Percentiles rank a stretch among this genome's conserved stretches.
These are phyloP conservation scores for Cercospora janseana DNA, from an alignment of 2,329 filamentous ascomycete genomes.

Conservation along the genomic window DNA sequence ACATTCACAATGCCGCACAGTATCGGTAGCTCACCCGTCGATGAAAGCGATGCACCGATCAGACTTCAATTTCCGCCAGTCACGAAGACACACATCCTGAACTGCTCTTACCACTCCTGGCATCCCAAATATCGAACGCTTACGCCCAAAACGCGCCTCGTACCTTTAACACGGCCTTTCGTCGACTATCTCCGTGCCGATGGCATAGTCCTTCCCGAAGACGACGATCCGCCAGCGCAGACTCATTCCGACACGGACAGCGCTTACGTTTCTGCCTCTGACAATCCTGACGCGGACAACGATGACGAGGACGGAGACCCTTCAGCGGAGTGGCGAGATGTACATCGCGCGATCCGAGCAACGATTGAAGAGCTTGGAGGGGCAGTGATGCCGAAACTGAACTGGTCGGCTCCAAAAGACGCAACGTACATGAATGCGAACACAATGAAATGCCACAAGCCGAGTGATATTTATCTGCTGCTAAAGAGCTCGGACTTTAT, in stretches of 20 bases:
- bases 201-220: slow-evolving; percentile 81
- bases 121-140: slow-evolving; percentile 77
- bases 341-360: slow-evolving; percentile 73
- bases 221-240: slow-evolving; percentile 45
- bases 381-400: slow-evolving; percentile 85
- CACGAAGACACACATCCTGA: slow-evolving; percentile 80
- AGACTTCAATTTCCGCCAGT: slow-evolving; percentile 74
- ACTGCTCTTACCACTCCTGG: slow-evolving; percentile 94
- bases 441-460: slow-evolving; percentile 81
- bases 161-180: slow-evolving; percentile 73
- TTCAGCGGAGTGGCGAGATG: slow-evolving; percentile 61
- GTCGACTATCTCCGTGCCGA: slow-evolving; percentile 86
- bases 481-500: slow-evolving; percentile 94
- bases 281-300: slow-evolving; percentile 45
- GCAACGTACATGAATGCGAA: slow-evolving; percentile 89
- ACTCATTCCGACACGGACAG: slow-evolving; percentile 50
- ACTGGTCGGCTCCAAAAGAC: slow-evolving; percentile 97
- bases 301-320: slow-evolving; percentile 63
- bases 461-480: slow-evolving; percentile 90
- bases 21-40: background rate
- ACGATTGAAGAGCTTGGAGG: slow-evolving; percentile 81
- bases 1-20: slow-evolving; percentile 8
- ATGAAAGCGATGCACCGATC: slow-evolving; percentile 2
- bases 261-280: slow-evolving; percentile 50
- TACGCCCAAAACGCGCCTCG: slow-evolving; percentile 81